Conservation (phyloP, 2,329 filamentous ascomycete genomes). For the Ophioceras dolichostomum region DNA sequence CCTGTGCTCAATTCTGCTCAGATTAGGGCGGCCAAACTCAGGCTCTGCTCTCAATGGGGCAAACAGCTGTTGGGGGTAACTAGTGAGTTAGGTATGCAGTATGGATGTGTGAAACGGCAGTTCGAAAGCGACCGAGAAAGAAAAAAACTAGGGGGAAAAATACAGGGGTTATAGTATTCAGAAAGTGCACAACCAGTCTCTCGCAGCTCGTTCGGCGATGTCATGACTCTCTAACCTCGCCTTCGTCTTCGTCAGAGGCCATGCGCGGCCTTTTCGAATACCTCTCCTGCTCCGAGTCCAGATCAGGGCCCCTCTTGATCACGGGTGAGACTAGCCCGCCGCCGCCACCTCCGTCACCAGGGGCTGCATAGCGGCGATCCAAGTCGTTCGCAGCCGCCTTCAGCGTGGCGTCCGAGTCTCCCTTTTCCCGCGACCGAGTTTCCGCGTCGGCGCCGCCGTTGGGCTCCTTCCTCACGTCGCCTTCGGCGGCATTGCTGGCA, state of each 20-base stretch:
- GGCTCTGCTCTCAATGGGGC: too few relatives aligned
- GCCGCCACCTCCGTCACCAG: constrained; percentile 5
- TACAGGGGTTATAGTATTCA: too few relatives aligned
- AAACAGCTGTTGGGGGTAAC: too few relatives aligned
- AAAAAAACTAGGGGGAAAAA: too few relatives aligned
- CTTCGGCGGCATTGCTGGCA: background rate
- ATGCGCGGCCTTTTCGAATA: constrained; percentile 12
- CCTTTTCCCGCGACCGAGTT: constrained; percentile 8
- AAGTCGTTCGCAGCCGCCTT: constrained; percentile 19
- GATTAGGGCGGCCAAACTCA: too few relatives aligned
- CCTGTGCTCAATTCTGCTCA: too few relatives aligned
- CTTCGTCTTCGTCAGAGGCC: constrained; percentile 14
- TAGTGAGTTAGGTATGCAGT: too few relatives aligned
- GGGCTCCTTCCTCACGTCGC: constrained; percentile 1
- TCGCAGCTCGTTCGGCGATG: too few relatives aligned
- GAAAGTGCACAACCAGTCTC: too few relatives aligned
- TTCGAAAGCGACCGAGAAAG: too few relatives aligned
- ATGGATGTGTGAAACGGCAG: too few relatives aligned
- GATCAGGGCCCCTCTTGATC: constrained; percentile 15
- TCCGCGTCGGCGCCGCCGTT: constrained; percentile 3
- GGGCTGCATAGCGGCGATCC: constrained; percentile 12
- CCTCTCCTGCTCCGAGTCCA: constrained; percentile 7
- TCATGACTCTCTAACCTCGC: constrained; percentile 10
- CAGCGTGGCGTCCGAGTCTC: constrained; percentile 18
- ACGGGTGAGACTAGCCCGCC: constrained; percentile 13